These are phyloP conservation scores for Avena eriantha DNA, from an alignment of 176 grass and related monocot species.

Conservation along the genomic window DNA sequence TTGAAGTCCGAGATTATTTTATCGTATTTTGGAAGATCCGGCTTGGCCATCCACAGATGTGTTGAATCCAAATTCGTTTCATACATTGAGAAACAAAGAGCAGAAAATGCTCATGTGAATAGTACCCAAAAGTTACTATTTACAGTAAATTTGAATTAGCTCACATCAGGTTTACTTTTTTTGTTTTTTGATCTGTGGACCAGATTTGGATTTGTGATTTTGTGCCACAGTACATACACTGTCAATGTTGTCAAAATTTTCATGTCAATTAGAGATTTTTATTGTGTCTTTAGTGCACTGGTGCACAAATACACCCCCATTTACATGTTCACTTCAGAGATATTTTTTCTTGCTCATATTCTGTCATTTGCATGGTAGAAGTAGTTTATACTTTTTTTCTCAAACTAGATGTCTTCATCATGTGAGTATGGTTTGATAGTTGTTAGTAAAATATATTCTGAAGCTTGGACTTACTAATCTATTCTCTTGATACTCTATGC, in stretches of 20 bases:
- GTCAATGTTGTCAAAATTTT: background rate
- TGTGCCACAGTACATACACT: background rate
- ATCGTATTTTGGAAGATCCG: background rate
- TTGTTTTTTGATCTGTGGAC: background rate
- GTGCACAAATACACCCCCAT: background rate
- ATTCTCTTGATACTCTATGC: background rate
- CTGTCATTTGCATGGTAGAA: background rate
- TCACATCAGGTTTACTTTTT: background rate
- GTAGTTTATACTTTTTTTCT: background rate
- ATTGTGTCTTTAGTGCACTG: background rate
- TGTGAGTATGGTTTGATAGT: background rate
- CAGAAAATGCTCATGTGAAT: background rate
- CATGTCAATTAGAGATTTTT: background rate
- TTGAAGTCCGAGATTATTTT: conserved; percentile 16
- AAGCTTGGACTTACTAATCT: conserved; percentile 20
- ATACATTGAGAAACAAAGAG: background rate
- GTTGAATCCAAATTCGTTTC: background rate
- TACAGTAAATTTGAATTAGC: background rate
- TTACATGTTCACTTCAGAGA: background rate
- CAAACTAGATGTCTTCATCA: background rate
- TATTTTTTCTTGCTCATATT: conserved; percentile 3
- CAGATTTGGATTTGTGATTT: background rate
- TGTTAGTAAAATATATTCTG: background rate
- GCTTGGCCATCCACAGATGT: background rate
- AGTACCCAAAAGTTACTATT: background rate